These are phyloP conservation scores for Gossypium lobatum DNA, from an alignment of 441 rosid species.

Conservation along the genomic window DNA sequence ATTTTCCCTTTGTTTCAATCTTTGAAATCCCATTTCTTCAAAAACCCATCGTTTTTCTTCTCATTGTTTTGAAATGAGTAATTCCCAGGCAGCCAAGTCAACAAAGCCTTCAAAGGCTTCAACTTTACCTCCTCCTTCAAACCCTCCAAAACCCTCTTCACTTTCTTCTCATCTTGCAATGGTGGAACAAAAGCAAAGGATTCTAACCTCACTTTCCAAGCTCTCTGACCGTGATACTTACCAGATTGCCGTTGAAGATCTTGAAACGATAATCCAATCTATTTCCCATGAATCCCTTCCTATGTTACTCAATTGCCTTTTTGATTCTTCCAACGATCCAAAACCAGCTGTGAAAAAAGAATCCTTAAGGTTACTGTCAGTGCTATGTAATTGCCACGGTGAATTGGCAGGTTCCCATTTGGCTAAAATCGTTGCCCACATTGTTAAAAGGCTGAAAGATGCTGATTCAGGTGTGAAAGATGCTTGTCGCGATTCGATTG, in stretches of 20 bases:
- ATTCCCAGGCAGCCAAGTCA: conserved; percentile 41
- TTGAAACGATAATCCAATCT: conserved; percentile 58
- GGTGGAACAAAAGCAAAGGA: conserved; percentile 87
- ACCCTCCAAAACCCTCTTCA: conserved; percentile 46
- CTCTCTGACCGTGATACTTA: conserved; percentile 91
- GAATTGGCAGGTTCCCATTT: conserved; percentile 67
- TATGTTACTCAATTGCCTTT: conserved; percentile 79
- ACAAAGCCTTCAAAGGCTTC: conserved; percentile 36
- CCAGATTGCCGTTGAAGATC: conserved; percentile 93
- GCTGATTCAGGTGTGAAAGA: conserved; percentile 87
- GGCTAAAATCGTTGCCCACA: conserved; percentile 61
- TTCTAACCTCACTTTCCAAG: conserved; percentile 74
- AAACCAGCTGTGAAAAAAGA: conserved; percentile 88
- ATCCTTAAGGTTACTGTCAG: conserved; percentile 63
- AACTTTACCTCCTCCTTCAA: conserved; percentile 25
- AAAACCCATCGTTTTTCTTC: background rate
- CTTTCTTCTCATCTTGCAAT: conserved; percentile 79
- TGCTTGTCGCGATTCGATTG: conserved; percentile 80
- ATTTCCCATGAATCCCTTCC: conserved; percentile 71
- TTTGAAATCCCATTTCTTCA: background rate
- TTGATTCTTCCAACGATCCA: conserved; percentile 72
- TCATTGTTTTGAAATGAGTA: conserved; percentile 37
- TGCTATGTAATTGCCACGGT: conserved; percentile 48
- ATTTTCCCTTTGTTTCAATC: background rate
- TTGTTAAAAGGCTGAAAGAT: conserved; percentile 69